These are phyloP conservation scores for Phytophthora syringae DNA, from an alignment of 352 stramenopile genomes.

Conservation along the genomic window DNA sequence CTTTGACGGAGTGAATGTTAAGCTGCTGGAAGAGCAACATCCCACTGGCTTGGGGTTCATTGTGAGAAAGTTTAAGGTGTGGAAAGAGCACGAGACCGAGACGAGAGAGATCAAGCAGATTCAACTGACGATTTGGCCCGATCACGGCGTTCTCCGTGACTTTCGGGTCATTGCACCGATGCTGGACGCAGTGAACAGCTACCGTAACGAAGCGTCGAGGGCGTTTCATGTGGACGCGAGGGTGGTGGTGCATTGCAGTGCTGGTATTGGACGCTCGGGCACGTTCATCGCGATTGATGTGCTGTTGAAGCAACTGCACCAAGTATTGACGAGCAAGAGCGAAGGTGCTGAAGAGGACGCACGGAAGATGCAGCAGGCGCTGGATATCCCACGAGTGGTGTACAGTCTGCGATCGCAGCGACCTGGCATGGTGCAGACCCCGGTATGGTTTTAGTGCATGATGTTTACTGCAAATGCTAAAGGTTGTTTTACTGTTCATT, in stretches of 20 bases:
- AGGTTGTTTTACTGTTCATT: too few relatives aligned
- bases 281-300: slow-evolving; percentile 89
- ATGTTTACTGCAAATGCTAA: too few relatives aligned
- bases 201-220: slow-evolving; percentile 36
- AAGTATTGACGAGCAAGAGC: slow-evolving; percentile 21
- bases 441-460: slow-evolving; percentile 52
- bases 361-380: slow-evolving; percentile 36
- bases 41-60: slow-evolving; percentile 45
- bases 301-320: slow-evolving; percentile 62
- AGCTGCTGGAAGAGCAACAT: slow-evolving; percentile 53
- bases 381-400: slow-evolving; percentile 69
- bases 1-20: slow-evolving; percentile 60
- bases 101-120: slow-evolving; percentile 64
- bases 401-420: slow-evolving; percentile 70
- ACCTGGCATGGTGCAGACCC: slow-evolving; percentile 85
- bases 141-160: slow-evolving; percentile 78
- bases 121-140: slow-evolving; percentile 82
- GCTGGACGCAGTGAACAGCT: slow-evolving; percentile 71
- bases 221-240: slow-evolving; percentile 31
- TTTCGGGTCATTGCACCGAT: slow-evolving; percentile 77
- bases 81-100: slow-evolving; percentile 19
- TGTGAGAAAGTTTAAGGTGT: slow-evolving; percentile 64
- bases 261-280: slow-evolving; percentile 78
- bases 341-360: slow-evolving; percentile 27
- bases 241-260: slow-evolving; percentile 82